Percentiles rank a stretch among this genome's conserved stretches.
Evolutionary conservation across 345 rosid species (phyloP).

Genomic region (Cochlearia excelsa): DNA sequence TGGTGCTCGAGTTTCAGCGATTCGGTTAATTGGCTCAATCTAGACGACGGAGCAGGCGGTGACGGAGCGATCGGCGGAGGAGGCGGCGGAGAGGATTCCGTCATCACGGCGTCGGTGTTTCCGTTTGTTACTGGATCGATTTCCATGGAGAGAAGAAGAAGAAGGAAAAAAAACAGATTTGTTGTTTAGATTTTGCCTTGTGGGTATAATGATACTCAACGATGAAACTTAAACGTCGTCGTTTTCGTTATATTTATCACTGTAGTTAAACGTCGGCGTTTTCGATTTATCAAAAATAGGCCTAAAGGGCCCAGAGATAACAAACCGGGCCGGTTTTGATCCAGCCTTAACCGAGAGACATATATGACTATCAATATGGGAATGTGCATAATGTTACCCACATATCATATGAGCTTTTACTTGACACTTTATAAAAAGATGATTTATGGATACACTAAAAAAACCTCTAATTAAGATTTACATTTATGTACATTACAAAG

Average conservation of each 20-base stretch:
- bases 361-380: no score
- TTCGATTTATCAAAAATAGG: no score
- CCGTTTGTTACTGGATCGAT: slow-evolving; percentile 51
- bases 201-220: slow-evolving; percentile 1
- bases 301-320: no score
- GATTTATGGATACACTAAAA: no score
- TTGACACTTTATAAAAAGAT: no score
- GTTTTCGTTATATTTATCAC: neutral
- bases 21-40: slow-evolving; percentile 62
- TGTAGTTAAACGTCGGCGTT: no score
- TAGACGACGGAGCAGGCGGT: slow-evolving; percentile 43
- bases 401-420: no score
- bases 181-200: slow-evolving; percentile 19
- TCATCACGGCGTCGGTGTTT: slow-evolving; percentile 30
- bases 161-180: neutral
- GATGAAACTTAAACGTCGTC: neutral
- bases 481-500: no score
- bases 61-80: slow-evolving; percentile 25
- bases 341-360: no score
- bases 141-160: slow-evolving; percentile 39
- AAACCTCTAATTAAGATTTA: no score
- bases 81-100: slow-evolving; percentile 34
- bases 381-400: no score
- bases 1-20: slow-evolving; percentile 91
- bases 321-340: no score